These are phyloP conservation scores for Inga oerstediana DNA, from an alignment of 306 rosid genomes.

Conservation along the genomic window DNA sequence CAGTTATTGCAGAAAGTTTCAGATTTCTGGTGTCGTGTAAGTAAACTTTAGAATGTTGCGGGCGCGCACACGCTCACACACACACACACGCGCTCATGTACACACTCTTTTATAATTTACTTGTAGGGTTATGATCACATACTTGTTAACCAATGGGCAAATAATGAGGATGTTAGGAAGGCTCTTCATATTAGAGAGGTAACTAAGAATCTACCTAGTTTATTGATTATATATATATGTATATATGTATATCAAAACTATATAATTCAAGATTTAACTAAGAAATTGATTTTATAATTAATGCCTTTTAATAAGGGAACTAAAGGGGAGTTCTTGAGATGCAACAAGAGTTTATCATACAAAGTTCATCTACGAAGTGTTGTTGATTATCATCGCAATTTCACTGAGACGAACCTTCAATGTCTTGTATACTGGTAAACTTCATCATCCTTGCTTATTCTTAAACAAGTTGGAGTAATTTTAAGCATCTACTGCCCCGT, in stretches of 20 bases:
- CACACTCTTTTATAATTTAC: background rate
- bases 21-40: slow-evolving; percentile 26
- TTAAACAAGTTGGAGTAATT: background rate
- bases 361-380: slow-evolving; percentile 3
- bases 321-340: background rate
- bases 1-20: background rate
- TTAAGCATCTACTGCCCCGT: background rate
- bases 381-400: slow-evolving; percentile 27
- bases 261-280: background rate
- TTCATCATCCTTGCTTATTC: background rate
- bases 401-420: slow-evolving; percentile 25
- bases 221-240: too few relatives aligned
- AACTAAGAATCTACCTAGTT: background rate
- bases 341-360: slow-evolving; percentile 12
- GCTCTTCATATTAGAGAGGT: slow-evolving; percentile 40
- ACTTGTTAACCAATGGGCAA: slow-evolving; percentile 30
- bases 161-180: slow-evolving; percentile 33
- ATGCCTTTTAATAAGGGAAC: slow-evolving; percentile 30
- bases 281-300: background rate
- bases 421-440: slow-evolving; percentile 32
- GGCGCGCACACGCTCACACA: background rate
- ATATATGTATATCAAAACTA: too few relatives aligned
- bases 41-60: background rate
- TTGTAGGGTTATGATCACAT: slow-evolving; percentile 6
- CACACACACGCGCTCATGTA: background rate